These are phyloP conservation scores for Sugiyamaella pinicola DNA, from an alignment of 1,139 yeast genomes.

Conservation along the genomic window DNA sequence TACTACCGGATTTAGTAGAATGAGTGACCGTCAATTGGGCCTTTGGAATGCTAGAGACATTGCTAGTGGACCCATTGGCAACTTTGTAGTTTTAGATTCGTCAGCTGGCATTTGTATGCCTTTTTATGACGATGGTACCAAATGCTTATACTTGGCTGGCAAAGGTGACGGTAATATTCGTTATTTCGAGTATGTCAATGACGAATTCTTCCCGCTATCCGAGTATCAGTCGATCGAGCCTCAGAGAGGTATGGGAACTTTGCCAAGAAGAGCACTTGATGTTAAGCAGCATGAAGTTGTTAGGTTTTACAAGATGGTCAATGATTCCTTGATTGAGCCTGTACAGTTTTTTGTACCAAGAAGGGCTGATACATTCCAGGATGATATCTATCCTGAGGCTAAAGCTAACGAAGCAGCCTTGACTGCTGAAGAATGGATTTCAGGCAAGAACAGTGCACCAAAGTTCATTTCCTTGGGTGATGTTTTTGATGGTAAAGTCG, in stretches of 20 bases:
- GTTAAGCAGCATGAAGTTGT: constrained; percentile 83
- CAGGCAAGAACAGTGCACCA: constrained; percentile 80
- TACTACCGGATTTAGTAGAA: constrained; percentile 94
- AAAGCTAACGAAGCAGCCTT: constrained; percentile 80
- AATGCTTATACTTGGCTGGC: constrained; percentile 86
- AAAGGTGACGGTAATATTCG: constrained; percentile 98
- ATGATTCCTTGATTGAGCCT: constrained; percentile 82
- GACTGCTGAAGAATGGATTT: constrained; percentile 74
- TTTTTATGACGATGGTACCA: constrained; percentile 76
- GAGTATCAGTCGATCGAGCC: constrained; percentile 89
- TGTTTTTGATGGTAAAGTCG: constrained; percentile 72
- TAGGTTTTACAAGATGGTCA: constrained; percentile 78
- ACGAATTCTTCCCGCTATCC: constrained; percentile 75
- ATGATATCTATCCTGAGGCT: constrained; percentile 89
- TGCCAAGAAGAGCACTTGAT: constrained; percentile 80
- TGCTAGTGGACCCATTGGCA: constrained; percentile 82
- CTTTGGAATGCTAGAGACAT: constrained; percentile 83
- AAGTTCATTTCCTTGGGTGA: constrained; percentile 73
- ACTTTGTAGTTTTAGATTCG: constrained; percentile 80
- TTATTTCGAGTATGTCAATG: constrained; percentile 78
- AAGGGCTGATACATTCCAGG: constrained; percentile 89
- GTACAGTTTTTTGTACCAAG: constrained; percentile 91
- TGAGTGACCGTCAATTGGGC: constrained; percentile 93
- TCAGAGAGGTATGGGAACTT: constrained; percentile 91
- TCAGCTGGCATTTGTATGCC: constrained; percentile 95